Percentiles rank a stretch among this genome's conserved stretches.
These are phyloP conservation scores for Aquilaria sinensis DNA, from an alignment of 345 rosid species.

Conservation along the genomic window DNA sequence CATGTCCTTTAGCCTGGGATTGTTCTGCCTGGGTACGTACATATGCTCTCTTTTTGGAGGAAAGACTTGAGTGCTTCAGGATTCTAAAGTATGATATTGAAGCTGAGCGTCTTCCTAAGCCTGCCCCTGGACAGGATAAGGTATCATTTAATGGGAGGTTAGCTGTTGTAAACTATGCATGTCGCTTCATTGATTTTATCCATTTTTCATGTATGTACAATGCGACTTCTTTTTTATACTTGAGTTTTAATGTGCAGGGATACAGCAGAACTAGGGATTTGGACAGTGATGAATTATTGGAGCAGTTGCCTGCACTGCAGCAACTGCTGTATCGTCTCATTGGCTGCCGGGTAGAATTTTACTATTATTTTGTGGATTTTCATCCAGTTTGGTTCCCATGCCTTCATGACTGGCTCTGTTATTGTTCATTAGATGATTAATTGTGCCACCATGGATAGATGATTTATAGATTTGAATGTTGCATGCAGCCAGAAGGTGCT, in stretches of 20 bases:
- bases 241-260: slow-evolving; percentile 43
- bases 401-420: background rate
- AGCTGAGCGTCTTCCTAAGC: slow-evolving; percentile 83
- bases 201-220: background rate
- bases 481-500: slow-evolving; percentile 95
- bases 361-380: slow-evolving; percentile 8
- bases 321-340: slow-evolving; percentile 84
- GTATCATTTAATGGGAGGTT: slow-evolving; percentile 25
- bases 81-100: slow-evolving; percentile 88
- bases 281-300: slow-evolving; percentile 76
- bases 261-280: slow-evolving; percentile 89
- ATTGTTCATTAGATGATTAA: background rate
- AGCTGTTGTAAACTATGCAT: background rate
- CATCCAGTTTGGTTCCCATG: slow-evolving; percentile 4
- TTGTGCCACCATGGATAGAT: slow-evolving; percentile 8
- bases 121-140: slow-evolving; percentile 83
- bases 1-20: slow-evolving; percentile 75
- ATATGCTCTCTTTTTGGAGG: slow-evolving; percentile 90
- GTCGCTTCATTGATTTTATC: background rate
- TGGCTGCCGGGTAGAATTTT: slow-evolving; percentile 73
- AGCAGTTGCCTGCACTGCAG: slow-evolving; percentile 90
- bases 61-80: slow-evolving; percentile 91
- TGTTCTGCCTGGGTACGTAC: slow-evolving; percentile 99
- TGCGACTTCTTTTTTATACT: slow-evolving; percentile 6
- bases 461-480: slow-evolving; percentile 5